Evolutionary conservation across 371 early-diverging fungal species (phyloP).

Genomic region (Nematocida sp.): DNA sequence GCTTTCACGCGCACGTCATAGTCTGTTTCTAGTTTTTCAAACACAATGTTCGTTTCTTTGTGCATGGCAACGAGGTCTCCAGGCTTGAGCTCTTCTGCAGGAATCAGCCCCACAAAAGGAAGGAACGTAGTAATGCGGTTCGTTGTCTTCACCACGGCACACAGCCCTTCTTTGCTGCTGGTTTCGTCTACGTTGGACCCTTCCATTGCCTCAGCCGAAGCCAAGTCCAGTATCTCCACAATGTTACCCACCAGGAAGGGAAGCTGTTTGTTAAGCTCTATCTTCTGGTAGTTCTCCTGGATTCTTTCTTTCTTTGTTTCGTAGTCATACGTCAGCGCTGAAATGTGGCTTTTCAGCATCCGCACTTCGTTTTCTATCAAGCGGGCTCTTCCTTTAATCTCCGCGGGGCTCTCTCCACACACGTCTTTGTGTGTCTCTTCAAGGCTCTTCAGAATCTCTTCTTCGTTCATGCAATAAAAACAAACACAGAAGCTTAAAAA

Average conservation of each 20-base stretch:
- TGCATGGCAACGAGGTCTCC: conserved; percentile 98
- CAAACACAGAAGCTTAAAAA: not conserved
- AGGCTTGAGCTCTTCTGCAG: conserved; percentile 78
- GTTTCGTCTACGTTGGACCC: conserved; percentile 85
- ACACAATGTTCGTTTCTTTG: conserved; percentile 93
- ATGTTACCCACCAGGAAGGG: conserved; percentile 97
- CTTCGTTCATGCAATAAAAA: conserved; percentile 35
- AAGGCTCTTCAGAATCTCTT: conserved; percentile 9
- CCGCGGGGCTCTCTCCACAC: not conserved
- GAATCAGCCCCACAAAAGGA: conserved; percentile 92
- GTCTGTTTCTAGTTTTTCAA: conserved; percentile 93
- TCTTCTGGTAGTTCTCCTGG: conserved; percentile 95
- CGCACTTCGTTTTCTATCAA: conserved; percentile 62
- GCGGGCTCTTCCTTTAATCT: not conserved
- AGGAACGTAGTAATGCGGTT: conserved; percentile 68
- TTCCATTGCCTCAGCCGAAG: conserved; percentile 68
- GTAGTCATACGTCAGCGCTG: conserved; percentile 61
- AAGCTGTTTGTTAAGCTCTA: conserved; percentile 91
- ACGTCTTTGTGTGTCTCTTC: conserved; percentile 29
- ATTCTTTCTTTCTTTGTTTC: conserved; percentile 73
- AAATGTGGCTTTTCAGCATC: conserved; percentile 59
- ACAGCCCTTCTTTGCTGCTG: conserved; percentile 80
- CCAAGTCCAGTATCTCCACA: conserved; percentile 73
- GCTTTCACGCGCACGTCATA: conserved; percentile 97
- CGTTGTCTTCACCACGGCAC: conserved; percentile 90